Conservation (phyloP, 306 rosid species). For the Herpetospermum pedunculosum region DNA sequence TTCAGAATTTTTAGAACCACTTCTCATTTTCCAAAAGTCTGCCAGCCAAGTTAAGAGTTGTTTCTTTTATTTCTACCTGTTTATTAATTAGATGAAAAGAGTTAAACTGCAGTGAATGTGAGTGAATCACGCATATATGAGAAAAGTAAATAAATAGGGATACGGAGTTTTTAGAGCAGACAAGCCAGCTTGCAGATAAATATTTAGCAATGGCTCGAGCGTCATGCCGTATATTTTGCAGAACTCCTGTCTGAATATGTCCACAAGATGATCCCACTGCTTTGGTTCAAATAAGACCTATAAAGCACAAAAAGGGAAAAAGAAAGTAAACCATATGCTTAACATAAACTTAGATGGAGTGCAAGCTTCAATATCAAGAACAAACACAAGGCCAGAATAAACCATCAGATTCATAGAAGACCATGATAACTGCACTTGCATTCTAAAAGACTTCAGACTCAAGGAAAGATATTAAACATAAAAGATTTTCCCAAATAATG, state of each 20-base stretch:
- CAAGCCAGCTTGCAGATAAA: conserved; percentile 91
- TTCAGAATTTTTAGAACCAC: background rate
- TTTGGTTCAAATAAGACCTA: conserved; percentile 86
- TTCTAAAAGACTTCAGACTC: background rate
- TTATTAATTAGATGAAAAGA: background rate
- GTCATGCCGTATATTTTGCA: conserved; percentile 98
- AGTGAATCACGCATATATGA: background rate
- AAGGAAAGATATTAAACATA: background rate
- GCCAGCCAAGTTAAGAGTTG: background rate
- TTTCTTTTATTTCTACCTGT: background rate
- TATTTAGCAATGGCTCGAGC: conserved; percentile 77
- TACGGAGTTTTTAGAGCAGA: conserved; percentile 97
- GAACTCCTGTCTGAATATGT: conserved; percentile 87
- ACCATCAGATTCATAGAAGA: background rate
- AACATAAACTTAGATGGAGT: conserved; percentile 13
- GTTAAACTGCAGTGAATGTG: background rate
- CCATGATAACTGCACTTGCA: background rate
- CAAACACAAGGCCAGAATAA: background rate
- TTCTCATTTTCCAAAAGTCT: background rate
- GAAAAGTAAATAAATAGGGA: conserved; percentile 25
- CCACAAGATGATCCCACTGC: conserved; percentile 87
- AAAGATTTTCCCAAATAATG: background rate
- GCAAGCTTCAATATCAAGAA: conserved; percentile 6
- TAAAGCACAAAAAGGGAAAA: conserved; percentile 12
- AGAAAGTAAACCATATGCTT: background rate